phyloP scores from a whole-genome alignment of 169 alveolate species.

The Cryptosporidium viatorum region DNA sequence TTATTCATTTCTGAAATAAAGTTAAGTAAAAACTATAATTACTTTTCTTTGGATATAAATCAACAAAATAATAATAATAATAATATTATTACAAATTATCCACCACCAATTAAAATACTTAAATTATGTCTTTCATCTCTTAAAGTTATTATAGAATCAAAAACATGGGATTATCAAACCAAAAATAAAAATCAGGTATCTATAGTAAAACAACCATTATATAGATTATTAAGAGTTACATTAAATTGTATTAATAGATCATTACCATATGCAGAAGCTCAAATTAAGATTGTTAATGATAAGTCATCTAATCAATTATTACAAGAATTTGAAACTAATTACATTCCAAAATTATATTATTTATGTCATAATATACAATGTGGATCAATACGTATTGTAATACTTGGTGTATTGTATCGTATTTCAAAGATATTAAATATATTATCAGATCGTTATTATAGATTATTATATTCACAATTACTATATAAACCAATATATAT shows the following conservation, averaged over 20 bases:
- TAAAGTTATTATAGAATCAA: conserved; percentile 51
- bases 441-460: conserved; percentile 34
- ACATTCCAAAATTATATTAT: conserved; percentile 65
- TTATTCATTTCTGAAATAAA: conserved; percentile 63
- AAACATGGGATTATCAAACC: neutral
- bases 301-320: conserved; percentile 14
- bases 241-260: conserved; percentile 64
- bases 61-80: neutral
- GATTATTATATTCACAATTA: conserved; percentile 63
- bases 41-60: neutral
- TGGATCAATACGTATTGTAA: conserved; percentile 66
- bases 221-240: conserved; percentile 61
- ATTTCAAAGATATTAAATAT: conserved; percentile 51
- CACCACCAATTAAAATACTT: conserved; percentile 60
- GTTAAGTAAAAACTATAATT: conserved; percentile 37
- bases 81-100: neutral
- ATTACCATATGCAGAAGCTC: conserved; percentile 66
- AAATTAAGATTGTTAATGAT: conserved; percentile 28
- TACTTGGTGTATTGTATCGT: conserved; percentile 41
- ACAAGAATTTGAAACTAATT: conserved; percentile 38
- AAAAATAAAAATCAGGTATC: neutral
- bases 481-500: conserved; percentile 46
- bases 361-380: conserved; percentile 57
- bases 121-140: conserved; percentile 46
- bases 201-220: conserved; percentile 28